Conservation (phyloP, 495 filamentous ascomycete genomes). For the Aspergillus diversus region DNA sequence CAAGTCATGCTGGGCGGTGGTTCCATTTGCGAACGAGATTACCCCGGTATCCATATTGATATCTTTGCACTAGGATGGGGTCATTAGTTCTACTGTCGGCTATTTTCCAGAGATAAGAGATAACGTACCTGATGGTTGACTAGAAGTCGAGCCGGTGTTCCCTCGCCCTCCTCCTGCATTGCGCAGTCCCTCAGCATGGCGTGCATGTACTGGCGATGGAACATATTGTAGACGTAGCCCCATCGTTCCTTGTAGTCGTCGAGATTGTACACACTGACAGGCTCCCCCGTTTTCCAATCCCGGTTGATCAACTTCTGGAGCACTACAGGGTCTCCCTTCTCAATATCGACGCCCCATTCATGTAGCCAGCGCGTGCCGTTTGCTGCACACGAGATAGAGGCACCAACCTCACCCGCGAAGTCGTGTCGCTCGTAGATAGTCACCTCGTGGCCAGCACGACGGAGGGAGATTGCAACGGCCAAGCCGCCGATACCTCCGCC, state of each 20-base stretch:
- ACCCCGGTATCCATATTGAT: conserved; percentile 40
- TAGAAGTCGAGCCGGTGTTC: conserved; percentile 41
- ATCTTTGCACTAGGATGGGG: conserved; percentile 30
- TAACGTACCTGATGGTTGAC: conserved; percentile 47
- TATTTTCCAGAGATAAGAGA: background rate
- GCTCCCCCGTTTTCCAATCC: conserved; percentile 52
- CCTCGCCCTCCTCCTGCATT: conserved; percentile 44
- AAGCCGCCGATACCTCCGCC: conserved; percentile 75
- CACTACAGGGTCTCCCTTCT: conserved; percentile 51
- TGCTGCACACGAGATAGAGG: conserved; percentile 48
- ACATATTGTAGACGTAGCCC: conserved; percentile 58
- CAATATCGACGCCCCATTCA: conserved; percentile 48
- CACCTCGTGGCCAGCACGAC: conserved; percentile 66
- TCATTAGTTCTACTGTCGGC: conserved; percentile 1
- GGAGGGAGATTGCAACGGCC: conserved; percentile 62
- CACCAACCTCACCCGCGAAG: conserved; percentile 48
- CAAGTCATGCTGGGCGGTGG: conserved; percentile 38
- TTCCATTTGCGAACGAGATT: conserved; percentile 44
- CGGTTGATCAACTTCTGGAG: conserved; percentile 52
- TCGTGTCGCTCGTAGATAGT: conserved; percentile 49
- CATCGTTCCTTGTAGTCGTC: conserved; percentile 48
- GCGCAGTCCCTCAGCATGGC: conserved; percentile 55
- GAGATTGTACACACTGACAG: conserved; percentile 48
- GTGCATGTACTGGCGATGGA: conserved; percentile 60
- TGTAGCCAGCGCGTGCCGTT: conserved; percentile 51